phyloP scores from a whole-genome alignment of 2,329 filamentous ascomycete genomes.

The Aspergillus fructus region DNA sequence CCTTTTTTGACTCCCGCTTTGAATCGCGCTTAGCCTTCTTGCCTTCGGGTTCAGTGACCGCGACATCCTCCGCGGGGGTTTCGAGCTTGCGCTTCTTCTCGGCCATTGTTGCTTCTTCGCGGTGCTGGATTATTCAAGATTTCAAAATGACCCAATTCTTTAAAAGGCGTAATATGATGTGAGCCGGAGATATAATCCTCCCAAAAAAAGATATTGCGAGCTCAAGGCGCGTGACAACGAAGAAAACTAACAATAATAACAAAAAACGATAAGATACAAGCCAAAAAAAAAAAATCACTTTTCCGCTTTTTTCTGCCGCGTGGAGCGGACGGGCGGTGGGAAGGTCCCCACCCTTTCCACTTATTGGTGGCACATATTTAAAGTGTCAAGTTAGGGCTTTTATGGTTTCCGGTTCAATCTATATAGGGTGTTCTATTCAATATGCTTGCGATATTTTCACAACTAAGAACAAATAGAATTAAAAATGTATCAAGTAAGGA shows the following conservation, averaged over 20 bases:
- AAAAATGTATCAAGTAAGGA: not conserved
- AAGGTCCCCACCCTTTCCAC: not conserved
- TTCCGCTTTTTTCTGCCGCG: not conserved
- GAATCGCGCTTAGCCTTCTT: constrained; percentile 36
- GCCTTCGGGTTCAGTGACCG: constrained; percentile 25
- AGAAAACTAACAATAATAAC: not conserved
- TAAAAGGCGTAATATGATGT: too few relatives aligned
- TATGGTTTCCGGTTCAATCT: not conserved
- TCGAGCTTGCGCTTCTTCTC: constrained; percentile 42
- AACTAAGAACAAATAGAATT: not conserved
- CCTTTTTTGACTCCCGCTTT: constrained; percentile 25
- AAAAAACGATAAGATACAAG: constrained; percentile 1
- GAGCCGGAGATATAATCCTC: not conserved
- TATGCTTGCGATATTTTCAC: not conserved
- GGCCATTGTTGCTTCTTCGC: constrained; percentile 27
- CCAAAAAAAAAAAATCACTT: constrained; percentile 22
- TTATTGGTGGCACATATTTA: not conserved
- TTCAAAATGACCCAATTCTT: not conserved
- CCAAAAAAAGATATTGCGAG: not conserved
- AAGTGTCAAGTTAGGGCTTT: not conserved
- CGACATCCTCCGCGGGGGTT: constrained; percentile 22
- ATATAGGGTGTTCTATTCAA: not conserved
- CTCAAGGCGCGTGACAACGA: not conserved
- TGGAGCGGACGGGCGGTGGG: not conserved
- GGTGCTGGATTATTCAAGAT: not conserved